Conservation (phyloP, 352 stramenopile species). For the Bremia lactucae region DNA sequence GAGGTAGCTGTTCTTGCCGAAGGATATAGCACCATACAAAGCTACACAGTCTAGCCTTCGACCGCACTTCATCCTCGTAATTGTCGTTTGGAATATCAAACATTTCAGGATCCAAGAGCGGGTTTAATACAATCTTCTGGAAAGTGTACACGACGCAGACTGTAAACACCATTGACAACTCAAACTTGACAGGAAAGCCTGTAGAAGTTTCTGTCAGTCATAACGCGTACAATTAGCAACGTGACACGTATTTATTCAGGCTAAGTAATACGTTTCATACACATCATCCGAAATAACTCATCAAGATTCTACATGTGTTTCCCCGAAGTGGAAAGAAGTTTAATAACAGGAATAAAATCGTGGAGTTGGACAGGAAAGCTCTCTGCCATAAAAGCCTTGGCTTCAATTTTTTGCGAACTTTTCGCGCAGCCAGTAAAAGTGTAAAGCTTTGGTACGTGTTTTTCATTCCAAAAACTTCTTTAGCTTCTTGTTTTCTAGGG, state of each 20-base stretch:
- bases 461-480: slow-evolving; percentile 10
- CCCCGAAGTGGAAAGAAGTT: slow-evolving; percentile 64
- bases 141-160: slow-evolving; percentile 79
- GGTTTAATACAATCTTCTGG: slow-evolving; percentile 47
- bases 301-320: slow-evolving; percentile 70
- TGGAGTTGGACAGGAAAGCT: slow-evolving; percentile 57
- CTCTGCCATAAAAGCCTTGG: slow-evolving; percentile 68
- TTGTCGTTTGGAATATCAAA: slow-evolving; percentile 52
- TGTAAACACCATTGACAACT: slow-evolving; percentile 76
- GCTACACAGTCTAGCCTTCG: slow-evolving; percentile 7
- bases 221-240: too few species aligned
- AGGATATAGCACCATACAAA: background rate
- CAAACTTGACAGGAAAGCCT: slow-evolving; percentile 72
- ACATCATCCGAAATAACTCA: slow-evolving; percentile 79
- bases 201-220: slow-evolving; percentile 53
- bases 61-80: slow-evolving; percentile 41
- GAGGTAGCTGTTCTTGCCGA: background rate
- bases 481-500: background rate
- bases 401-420: slow-evolving; percentile 54
- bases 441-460: slow-evolving; percentile 64
- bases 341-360: slow-evolving; percentile 67
- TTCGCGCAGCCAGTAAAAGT: slow-evolving; percentile 30
- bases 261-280: too few species aligned
- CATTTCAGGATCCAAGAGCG: slow-evolving; percentile 33
- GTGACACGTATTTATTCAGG: too few species aligned